phyloP scores from a whole-genome alignment of 2,329 filamentous ascomycete species.

The Helicocarpus griseus region DNA sequence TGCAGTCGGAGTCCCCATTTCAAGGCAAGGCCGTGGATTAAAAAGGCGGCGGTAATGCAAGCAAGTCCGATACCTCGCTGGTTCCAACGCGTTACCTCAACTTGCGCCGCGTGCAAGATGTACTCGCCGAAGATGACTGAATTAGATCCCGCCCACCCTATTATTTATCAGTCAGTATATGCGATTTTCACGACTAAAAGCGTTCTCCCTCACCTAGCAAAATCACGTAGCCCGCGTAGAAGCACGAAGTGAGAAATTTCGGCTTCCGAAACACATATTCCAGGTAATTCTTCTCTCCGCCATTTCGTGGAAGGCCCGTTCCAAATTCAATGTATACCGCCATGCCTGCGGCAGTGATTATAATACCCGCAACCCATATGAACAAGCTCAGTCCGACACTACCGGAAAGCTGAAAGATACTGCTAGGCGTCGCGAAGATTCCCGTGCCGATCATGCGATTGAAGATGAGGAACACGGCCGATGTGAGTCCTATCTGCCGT shows the following conservation, averaged over 20 bases:
- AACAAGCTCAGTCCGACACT: constrained; percentile 53
- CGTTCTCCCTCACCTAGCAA: constrained; percentile 31
- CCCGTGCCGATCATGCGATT: constrained; percentile 56
- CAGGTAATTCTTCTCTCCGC: constrained; percentile 59
- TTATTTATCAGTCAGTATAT: not conserved
- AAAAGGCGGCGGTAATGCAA: constrained; percentile 54
- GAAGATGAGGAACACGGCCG: constrained; percentile 27
- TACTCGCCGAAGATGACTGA: constrained; percentile 63
- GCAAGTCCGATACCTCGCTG: constrained; percentile 57
- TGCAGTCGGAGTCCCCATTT: constrained; percentile 60
- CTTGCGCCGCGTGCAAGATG: constrained; percentile 54
- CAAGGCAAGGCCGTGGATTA: constrained; percentile 54
- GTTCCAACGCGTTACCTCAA: constrained; percentile 57
- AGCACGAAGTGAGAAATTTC: constrained; percentile 49
- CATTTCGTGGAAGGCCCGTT: constrained; percentile 57
- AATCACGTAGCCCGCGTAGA: constrained; percentile 45
- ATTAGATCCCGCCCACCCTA: constrained; percentile 53
- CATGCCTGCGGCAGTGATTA: constrained; percentile 51
- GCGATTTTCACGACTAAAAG: too few relatives aligned
- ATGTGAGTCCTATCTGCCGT: constrained; percentile 15
- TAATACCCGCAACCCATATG: constrained; percentile 53
- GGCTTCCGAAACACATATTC: constrained; percentile 57
- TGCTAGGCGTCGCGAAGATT: constrained; percentile 60
- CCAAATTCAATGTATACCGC: constrained; percentile 56
- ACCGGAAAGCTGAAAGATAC: constrained; percentile 54